Evolutionary conservation across 179 eudicot genomes (phyloP).

Genomic region (Amaranthus tricolor): DNA sequence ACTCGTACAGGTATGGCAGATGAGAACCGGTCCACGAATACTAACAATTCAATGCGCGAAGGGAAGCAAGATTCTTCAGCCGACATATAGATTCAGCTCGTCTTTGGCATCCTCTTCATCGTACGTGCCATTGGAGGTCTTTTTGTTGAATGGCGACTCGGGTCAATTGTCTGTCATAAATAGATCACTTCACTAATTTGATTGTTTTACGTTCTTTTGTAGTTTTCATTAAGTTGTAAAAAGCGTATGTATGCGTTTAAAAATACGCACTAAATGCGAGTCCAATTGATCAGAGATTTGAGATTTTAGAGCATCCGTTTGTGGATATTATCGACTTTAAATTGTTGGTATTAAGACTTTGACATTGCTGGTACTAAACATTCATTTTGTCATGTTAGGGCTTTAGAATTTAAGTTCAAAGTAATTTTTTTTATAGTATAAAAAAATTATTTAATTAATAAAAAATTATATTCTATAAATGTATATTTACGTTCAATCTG

Average conservation of each 20-base stretch:
- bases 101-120: slow-evolving; percentile 44
- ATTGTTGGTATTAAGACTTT: too few relatives aligned
- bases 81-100: slow-evolving; percentile 77
- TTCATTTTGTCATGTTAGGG: too few relatives aligned
- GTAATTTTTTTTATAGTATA: too few relatives aligned
- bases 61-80: slow-evolving; percentile 91
- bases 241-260: not conserved
- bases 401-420: too few relatives aligned
- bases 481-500: too few relatives aligned
- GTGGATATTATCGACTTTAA: not conserved
- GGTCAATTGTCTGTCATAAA: slow-evolving; percentile 78
- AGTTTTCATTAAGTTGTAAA: slow-evolving; percentile 1
- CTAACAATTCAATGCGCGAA: slow-evolving; percentile 62
- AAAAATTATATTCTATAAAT: too few relatives aligned
- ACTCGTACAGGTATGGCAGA: slow-evolving; percentile 82
- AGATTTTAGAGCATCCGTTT: not conserved
- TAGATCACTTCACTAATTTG: slow-evolving; percentile 42
- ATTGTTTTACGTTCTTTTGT: slow-evolving; percentile 11
- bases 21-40: slow-evolving; percentile 85
- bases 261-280: not conserved
- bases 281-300: not conserved
- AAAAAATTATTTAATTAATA: too few relatives aligned
- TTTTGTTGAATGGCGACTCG: slow-evolving; percentile 83
- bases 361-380: too few relatives aligned
- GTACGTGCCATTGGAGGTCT: slow-evolving; percentile 76